Evolutionary conservation across 108 stramenopile genomes (phyloP).

Genomic region (Aurantiochytrium sp.): DNA sequence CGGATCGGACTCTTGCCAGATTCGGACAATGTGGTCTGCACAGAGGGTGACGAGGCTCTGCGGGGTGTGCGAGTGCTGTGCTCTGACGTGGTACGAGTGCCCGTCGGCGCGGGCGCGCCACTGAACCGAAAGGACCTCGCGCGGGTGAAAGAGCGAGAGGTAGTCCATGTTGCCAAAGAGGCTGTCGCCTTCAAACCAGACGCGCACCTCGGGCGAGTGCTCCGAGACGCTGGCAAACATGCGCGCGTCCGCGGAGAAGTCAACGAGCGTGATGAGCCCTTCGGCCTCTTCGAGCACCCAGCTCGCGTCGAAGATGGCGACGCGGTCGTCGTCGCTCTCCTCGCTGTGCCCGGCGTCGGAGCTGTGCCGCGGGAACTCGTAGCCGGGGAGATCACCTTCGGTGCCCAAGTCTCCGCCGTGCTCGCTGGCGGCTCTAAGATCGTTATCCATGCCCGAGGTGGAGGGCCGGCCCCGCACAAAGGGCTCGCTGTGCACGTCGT

Average conservation of each 20-base stretch:
- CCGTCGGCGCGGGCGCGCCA: background rate
- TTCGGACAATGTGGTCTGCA: background rate
- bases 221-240: slow-evolving; percentile 17
- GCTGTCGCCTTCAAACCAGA: slow-evolving; percentile 28
- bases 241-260: slow-evolving; percentile 3
- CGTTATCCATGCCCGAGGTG: background rate
- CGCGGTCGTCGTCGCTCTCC: background rate
- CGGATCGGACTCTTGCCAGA: slow-evolving; percentile 28
- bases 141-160: background rate
- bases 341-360: no score
- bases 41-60: slow-evolving; percentile 22
- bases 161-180: slow-evolving; percentile 14
- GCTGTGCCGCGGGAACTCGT: background rate
- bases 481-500: no score
- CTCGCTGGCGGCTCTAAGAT: no score
- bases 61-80: background rate
- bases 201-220: background rate
- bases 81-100: background rate
- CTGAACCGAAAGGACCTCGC: background rate
- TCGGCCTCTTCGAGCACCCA: background rate
- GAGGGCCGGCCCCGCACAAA: no score
- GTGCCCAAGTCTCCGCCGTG: background rate
- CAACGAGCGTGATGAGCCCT: background rate
- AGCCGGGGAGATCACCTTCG: background rate
- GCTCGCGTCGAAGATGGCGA: background rate